Evolutionary conservation across 2,329 filamentous ascomycete genomes (phyloP), one percentile per base, ranked within the genome.

Genomic region (Ascocoryne sarcoides): DNA sequence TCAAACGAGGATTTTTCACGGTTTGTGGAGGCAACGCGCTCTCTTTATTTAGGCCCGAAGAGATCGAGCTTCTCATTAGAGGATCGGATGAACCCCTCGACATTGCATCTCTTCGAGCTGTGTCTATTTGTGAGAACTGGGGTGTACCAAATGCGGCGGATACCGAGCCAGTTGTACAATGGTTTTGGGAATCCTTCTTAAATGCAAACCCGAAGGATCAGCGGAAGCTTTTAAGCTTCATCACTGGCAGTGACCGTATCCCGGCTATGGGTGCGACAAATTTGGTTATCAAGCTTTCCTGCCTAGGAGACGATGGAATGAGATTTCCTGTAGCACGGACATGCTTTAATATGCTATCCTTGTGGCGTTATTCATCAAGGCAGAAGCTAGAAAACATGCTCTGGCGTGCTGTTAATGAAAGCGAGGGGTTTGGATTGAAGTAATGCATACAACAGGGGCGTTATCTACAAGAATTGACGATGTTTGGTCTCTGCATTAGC

Each of bases 1-100:
- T 95, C 69, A 92, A 92, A 59, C 77, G 88, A 40, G 89, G 89
- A 1, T 95, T 95, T 62, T 95, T 87, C 60, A 93, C 84, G 0
- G 86, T 95, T 19, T 94, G 87, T 57, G 84, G 83, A 26, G 86
- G 88, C 26, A 94, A 92, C 57, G 88, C 89, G 0, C 69, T 95
- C 26, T 86, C 82, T 1, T 72, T 95, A 2, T 95, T 95, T 61
- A 76, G 85, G 12, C 83, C 89, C 0, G 88, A 95, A 59, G 89
- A 95, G 60, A 93, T 95, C 46, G 89, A 95, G 59, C 73, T 94
- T 3, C 71, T 95, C 1, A 75, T 95, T 4, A 74, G 88, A 37
- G 88, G 88, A 9, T 92, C 85, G 5, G 86, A 93, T 48, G 88
- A 93, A 56, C 66, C 78, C 4, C 73, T 95, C 2, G 87, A 95